Base-by-base conservation (phyloP, 768 basidiomycete species). In the Tulasnella calospora region DNA sequence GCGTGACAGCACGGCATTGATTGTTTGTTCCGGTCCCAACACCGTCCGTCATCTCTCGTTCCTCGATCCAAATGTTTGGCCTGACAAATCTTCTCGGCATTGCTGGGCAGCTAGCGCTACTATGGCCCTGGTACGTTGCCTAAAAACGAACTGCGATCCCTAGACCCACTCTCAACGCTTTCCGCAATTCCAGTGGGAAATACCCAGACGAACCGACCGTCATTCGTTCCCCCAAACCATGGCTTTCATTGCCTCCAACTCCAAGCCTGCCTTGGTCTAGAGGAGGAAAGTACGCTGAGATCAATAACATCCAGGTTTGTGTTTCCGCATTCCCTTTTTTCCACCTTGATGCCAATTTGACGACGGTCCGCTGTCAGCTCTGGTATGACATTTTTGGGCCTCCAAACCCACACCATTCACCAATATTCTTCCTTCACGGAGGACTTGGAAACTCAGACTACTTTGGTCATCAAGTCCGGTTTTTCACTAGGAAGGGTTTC, bases 401-500 rank as follows among this genome's bases (percentile, higher is more conserved):
- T n/a, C 5, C 44, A 23, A 55, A 30, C n/a, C 36, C 46, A 5
- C 23, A 46, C 46, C 74, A 75, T 19, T 51, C 74, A 10, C 74
- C 74, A 8, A 47, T 75, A 9, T 15, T 75, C 36, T 75, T 75
- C 74, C 46, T 75, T 36, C 74, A 75, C 55, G 74, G 74, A 23
- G 74, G 74, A 9, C 36, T 75, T 46, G 74, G 41, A 12, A 75
- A 75, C 51, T 75, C 74, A 30, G 74, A 75, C 55, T 75, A 75
- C 51, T 75, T 75, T 23, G 74, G 41, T 5, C 46, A 51, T 33
- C 74, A 75, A 38, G 36, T 75, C n/a, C 23, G 21, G 23, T 67
- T 67, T 30, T 40, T 47, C 35, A 12, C 55, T 12, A 33, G 55
- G 46, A 51, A 47, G 61, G 61, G 33, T 5, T 51, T 41, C 74